Evolutionary conservation across 305 asterid genomes (phyloP).

Genomic region (Euphrasia arctica): DNA sequence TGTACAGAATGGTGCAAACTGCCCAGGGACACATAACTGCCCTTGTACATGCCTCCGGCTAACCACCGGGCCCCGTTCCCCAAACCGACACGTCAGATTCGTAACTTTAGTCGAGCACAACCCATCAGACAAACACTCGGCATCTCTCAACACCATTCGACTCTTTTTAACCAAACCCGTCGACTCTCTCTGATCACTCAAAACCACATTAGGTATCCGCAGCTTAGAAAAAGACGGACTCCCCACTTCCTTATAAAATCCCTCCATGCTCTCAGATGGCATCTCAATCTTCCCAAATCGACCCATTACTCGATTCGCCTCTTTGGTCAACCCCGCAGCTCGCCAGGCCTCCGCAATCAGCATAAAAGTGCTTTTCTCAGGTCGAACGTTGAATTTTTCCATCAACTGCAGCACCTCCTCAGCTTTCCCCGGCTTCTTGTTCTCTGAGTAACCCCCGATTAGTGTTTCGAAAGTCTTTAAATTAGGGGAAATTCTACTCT

Average conservation of each 20-base stretch:
- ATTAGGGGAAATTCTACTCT: constrained; percentile 54
- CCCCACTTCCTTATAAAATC: constrained; percentile 34
- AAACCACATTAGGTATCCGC: constrained; percentile 51
- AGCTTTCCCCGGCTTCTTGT: constrained; percentile 64
- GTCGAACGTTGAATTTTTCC: constrained; percentile 47
- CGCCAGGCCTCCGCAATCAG: constrained; percentile 58
- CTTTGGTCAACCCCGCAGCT: constrained; percentile 40
- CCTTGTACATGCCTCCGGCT: constrained; percentile 46
- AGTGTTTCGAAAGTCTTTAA: constrained; percentile 68
- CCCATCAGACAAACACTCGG: constrained; percentile 37
- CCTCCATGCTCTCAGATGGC: constrained; percentile 43
- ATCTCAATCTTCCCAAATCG: constrained; percentile 25
- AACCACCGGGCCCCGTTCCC: constrained; percentile 36
- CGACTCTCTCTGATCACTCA: constrained; percentile 43
- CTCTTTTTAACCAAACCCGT: constrained; percentile 31
- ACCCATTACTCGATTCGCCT: constrained; percentile 38
- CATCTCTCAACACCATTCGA: constrained; percentile 45
- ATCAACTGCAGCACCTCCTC: constrained; percentile 49
- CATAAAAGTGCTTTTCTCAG: constrained; percentile 46
- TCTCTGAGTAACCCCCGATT: constrained; percentile 57
- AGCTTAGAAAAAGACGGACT: constrained; percentile 33
- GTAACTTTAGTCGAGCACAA: constrained; percentile 36
- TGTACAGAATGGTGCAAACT: constrained; percentile 42
- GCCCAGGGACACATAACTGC: constrained; percentile 40
- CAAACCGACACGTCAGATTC: constrained; percentile 36